phyloP scores from a whole-genome alignment of 1,139 yeast species.

The Suzukiozyma palmioleophila region DNA sequence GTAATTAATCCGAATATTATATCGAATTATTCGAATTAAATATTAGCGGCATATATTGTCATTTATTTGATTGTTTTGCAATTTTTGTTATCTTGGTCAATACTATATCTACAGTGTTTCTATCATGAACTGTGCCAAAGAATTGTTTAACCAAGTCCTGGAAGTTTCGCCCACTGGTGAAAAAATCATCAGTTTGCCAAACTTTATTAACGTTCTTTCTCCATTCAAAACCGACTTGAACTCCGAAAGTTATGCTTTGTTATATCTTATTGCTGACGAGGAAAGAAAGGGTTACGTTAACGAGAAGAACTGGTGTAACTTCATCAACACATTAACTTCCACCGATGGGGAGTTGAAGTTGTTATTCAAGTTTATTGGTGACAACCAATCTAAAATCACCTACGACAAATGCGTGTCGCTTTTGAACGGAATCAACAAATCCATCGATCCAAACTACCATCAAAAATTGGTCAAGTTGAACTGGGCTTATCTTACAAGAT shows the following conservation, averaged over 20 bases:
- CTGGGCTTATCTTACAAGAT: slow-evolving; percentile 41
- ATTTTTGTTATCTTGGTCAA: no score
- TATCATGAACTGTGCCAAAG: slow-evolving; percentile 20
- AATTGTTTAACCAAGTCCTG: slow-evolving; percentile 41
- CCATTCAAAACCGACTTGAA: slow-evolving; percentile 44
- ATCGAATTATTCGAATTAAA: no score
- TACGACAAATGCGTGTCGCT: slow-evolving; percentile 38
- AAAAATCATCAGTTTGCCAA: slow-evolving; percentile 25
- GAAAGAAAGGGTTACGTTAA: slow-evolving; percentile 59
- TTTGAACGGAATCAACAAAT: slow-evolving; percentile 35
- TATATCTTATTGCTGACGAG: slow-evolving; percentile 63
- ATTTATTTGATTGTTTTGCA: no score
- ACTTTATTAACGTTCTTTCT: slow-evolving; percentile 37
- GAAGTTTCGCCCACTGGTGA: slow-evolving; percentile 20
- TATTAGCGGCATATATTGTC: no score
- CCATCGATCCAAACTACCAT: slow-evolving; percentile 41
- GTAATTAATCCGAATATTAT: no score
- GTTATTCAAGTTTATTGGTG: slow-evolving; percentile 45
- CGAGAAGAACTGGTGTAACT: slow-evolving; percentile 55
- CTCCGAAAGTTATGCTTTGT: slow-evolving; percentile 39
- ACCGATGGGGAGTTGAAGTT: slow-evolving; percentile 57
- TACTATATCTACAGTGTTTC: no score
- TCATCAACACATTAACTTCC: slow-evolving; percentile 50
- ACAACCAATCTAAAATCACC: slow-evolving; percentile 21
- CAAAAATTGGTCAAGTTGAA: slow-evolving; percentile 40